These are phyloP conservation scores for Plasmopara viticola DNA, from an alignment of 352 stramenopile genomes.

Conservation along the genomic window DNA sequence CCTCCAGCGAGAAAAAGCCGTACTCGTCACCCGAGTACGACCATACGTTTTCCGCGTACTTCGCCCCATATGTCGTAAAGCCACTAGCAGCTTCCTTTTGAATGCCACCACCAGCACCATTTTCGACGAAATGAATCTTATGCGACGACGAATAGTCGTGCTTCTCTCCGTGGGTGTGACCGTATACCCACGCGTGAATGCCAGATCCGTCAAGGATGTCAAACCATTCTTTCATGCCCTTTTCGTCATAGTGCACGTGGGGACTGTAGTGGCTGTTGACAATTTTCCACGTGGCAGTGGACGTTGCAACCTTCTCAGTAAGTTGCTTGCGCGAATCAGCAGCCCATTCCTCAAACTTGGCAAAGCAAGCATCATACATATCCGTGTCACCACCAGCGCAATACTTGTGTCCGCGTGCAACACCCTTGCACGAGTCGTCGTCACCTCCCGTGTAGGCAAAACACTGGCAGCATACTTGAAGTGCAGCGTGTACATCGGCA, in stretches of 20 bases:
- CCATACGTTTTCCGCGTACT: constrained; percentile 48
- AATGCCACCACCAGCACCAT: constrained; percentile 61
- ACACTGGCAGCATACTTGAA: constrained; percentile 51
- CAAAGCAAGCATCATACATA: constrained; percentile 38
- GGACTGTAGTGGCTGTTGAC: constrained; percentile 47
- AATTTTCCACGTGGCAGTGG: constrained; percentile 34
- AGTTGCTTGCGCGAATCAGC: constrained; percentile 36
- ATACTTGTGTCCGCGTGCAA: constrained; percentile 32
- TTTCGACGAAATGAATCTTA: constrained; percentile 62
- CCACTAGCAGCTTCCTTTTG: constrained; percentile 58
- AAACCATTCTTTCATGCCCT: constrained; percentile 35
- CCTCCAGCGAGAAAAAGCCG: constrained; percentile 47
- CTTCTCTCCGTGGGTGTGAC: constrained; percentile 26
- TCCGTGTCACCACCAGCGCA: constrained; percentile 34
- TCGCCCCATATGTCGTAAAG: constrained; percentile 37
- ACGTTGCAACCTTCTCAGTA: constrained; percentile 29
- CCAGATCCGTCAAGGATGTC: constrained; percentile 26
- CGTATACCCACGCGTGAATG: constrained; percentile 32
- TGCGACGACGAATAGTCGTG: constrained; percentile 27
- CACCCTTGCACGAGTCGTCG: constrained; percentile 28
- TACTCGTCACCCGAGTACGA: constrained; percentile 53
- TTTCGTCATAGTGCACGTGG: constrained; percentile 30
- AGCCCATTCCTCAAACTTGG: constrained; percentile 33
- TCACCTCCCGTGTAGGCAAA: constrained; percentile 37
- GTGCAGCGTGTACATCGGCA: constrained; percentile 36